These are phyloP conservation scores for Cadophora sp. DNA, from an alignment of 2,329 filamentous ascomycete genomes.

Conservation along the genomic window DNA sequence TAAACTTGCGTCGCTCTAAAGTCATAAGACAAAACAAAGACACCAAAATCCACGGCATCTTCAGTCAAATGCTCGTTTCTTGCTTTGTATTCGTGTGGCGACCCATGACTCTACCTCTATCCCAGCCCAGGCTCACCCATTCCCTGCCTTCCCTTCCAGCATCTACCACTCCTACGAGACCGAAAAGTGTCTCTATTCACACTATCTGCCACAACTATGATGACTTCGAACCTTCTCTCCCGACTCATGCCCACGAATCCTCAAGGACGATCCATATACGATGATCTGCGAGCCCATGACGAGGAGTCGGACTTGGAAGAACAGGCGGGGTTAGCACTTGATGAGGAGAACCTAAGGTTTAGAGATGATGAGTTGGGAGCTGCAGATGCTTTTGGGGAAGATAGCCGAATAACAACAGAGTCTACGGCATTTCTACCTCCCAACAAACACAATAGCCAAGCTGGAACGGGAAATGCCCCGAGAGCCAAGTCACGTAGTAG, in stretches of 20 bases:
- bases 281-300: slow-evolving; percentile 44
- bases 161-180: slow-evolving; percentile 3
- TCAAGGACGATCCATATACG: slow-evolving; percentile 45
- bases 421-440: slow-evolving; percentile 42
- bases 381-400: slow-evolving; percentile 42
- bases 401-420: slow-evolving; percentile 42
- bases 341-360: slow-evolving; percentile 45
- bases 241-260: slow-evolving; percentile 43
- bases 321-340: slow-evolving; percentile 42
- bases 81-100: slow-evolving; percentile 27
- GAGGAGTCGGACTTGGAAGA: slow-evolving; percentile 45
- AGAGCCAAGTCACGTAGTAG: slow-evolving; percentile 31
- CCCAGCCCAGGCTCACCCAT: slow-evolving; percentile 4
- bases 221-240: slow-evolving; percentile 45
- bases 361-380: slow-evolving; percentile 43
- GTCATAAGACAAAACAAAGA: slow-evolving; percentile 4
- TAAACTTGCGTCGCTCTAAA: slow-evolving; percentile 20
- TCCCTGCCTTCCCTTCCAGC: slow-evolving; percentile 6
- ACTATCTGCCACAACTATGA: slow-evolving; percentile 35
- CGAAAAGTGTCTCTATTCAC: neutral
- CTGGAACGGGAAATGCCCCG: slow-evolving; percentile 17
- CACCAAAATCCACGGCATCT: slow-evolving; percentile 1
- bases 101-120: slow-evolving; percentile 30
- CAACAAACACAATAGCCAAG: slow-evolving; percentile 30
- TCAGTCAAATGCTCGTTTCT: slow-evolving; percentile 32